A percentile compares a stretch with the other conserved stretches of the same genome.
These are phyloP conservation scores for Aureococcus anophagefferens DNA, from an alignment of 108 stramenopile genomes.

Conservation along the genomic window DNA sequence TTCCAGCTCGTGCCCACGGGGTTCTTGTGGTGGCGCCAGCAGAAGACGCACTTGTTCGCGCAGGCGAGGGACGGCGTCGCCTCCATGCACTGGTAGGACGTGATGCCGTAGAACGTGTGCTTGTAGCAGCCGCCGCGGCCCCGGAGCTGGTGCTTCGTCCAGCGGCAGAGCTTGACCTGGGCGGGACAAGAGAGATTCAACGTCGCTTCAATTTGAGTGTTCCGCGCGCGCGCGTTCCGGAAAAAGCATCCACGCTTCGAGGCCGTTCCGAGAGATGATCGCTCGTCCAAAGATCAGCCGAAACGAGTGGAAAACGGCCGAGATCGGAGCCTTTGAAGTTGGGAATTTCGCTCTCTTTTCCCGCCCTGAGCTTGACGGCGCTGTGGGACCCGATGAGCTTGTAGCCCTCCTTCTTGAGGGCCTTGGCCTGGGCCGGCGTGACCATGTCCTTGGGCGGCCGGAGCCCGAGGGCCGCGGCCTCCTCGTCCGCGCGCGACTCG, in stretches of 20 bases:
- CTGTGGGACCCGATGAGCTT: slow-evolving; percentile 86
- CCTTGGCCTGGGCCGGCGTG: slow-evolving; percentile 72
- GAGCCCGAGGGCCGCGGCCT: slow-evolving; percentile 12
- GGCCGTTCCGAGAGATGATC: too few relatives aligned
- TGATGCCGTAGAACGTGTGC: slow-evolving; percentile 92
- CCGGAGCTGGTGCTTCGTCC: slow-evolving; percentile 93
- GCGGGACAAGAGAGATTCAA: too few relatives aligned
- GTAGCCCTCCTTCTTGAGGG: slow-evolving; percentile 90
- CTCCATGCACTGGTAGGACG: slow-evolving; percentile 94
- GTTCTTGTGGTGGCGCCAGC: slow-evolving; percentile 97
- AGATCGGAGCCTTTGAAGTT: too few relatives aligned
- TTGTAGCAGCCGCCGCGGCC: slow-evolving; percentile 94
- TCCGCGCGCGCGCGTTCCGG: too few relatives aligned
- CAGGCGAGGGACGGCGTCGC: slow-evolving; percentile 85
- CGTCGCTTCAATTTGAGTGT: too few relatives aligned
- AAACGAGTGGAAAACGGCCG: too few relatives aligned
- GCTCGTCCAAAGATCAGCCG: too few relatives aligned
- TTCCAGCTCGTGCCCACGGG: slow-evolving; percentile 92
- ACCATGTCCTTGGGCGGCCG: slow-evolving; percentile 77
- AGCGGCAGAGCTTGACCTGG: slow-evolving; percentile 93
- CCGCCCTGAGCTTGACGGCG: too few relatives aligned
- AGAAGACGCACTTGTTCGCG: slow-evolving; percentile 96
- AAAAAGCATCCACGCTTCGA: too few relatives aligned
- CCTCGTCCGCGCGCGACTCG: slow-evolving; percentile 18
- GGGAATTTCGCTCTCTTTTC: too few relatives aligned